Evolutionary conservation across 495 filamentous ascomycete species (phyloP), one percentile per base, ranked within the genome.

Genomic region (Aspergillus biplanus): DNA sequence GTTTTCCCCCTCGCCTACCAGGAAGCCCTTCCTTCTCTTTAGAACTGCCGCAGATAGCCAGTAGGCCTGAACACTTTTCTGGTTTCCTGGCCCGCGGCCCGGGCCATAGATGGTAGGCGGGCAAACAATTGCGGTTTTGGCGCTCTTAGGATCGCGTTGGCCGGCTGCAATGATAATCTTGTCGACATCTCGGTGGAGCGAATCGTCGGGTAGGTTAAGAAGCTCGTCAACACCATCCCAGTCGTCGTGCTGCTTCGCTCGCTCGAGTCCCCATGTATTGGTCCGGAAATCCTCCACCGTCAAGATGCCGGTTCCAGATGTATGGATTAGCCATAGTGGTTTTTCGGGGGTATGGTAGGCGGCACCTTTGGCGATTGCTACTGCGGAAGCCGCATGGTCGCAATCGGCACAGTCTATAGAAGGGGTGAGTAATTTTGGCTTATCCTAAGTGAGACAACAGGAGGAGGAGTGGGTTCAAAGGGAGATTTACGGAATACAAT

Each of bases 41-140:
- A 95, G 71, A 6, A 86, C 86, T 9, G 70, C 71, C 3, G 77
- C 68, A n/a, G 80, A 74, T 18, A 95, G 72, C 49, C 71, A 69
- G 55, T 88, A 87, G 0, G 88, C 82, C 67, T 95, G 90, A 56
- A 83, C 71, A 63, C 87, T 90, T 68, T 84, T 81, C 66, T 81
- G 76, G 70, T 94, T 95, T 48, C 79, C 83, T 2, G 90, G 82
- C 0, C 92, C 90, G 35, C 89, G 85, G 32, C 91, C 92, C 15
- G 72, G 72, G 7, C 91, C 92, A 70, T 93, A 94, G 70, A 96
- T 95, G 6, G 83, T 85, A 1, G 91, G 90, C 6, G 92, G 91
- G 62, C 86, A 91, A 27, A 95, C 82, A 70, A 96, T 86, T 1
- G 91, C 89, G 0, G 87, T 88, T 69, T 84, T 86, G 11, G 89